Evolutionary conservation across 1,284 basidiomycete genomes (phyloP).

Genomic region (Papiliotrema laurentii): DNA sequence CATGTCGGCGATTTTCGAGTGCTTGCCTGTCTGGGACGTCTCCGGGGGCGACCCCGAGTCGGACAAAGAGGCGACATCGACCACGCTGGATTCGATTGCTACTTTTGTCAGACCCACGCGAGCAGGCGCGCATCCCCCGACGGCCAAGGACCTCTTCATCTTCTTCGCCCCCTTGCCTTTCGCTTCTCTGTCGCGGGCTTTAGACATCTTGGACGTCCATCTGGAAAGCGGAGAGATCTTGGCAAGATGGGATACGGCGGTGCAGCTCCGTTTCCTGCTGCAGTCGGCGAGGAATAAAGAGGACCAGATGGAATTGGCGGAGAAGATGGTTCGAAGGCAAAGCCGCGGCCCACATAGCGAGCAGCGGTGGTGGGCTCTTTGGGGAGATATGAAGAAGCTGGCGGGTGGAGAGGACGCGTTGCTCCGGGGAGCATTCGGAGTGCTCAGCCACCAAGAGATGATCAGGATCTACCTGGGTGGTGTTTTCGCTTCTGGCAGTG

Average conservation of each 20-base stretch:
- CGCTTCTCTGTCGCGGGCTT: conserved; percentile 66
- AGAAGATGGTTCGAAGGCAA: conserved; percentile 71
- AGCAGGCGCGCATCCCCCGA: conserved; percentile 53
- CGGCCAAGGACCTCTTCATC: conserved; percentile 67
- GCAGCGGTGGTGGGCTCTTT: conserved; percentile 75
- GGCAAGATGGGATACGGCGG: conserved; percentile 74
- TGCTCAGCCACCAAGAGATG: conserved; percentile 66
- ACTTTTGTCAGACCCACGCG: conserved; percentile 72
- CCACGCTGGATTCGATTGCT: conserved; percentile 72
- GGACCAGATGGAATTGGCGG: conserved; percentile 80
- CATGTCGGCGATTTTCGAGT: conserved; percentile 90
- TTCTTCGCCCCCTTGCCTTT: conserved; percentile 75
- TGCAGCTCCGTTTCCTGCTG: conserved; percentile 76
- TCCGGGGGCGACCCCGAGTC: conserved; percentile 54
- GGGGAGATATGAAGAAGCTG: conserved; percentile 84
- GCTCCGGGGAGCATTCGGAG: conserved; percentile 69
- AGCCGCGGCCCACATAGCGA: conserved; percentile 46
- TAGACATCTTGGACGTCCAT: conserved; percentile 88
- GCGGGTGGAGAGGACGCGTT: conserved; percentile 57
- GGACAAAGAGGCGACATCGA: conserved; percentile 67
- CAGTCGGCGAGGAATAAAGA: conserved; percentile 62
- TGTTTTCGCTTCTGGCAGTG: conserved; percentile 75
- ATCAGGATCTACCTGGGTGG: conserved; percentile 76
- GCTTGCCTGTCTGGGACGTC: conserved; percentile 81
- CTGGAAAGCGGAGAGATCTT: conserved; percentile 89